Percentiles rank a stretch among this genome's conserved stretches.
Evolutionary conservation across 495 filamentous ascomycete species (phyloP).

Genomic region (Xylaria telfairii): DNA sequence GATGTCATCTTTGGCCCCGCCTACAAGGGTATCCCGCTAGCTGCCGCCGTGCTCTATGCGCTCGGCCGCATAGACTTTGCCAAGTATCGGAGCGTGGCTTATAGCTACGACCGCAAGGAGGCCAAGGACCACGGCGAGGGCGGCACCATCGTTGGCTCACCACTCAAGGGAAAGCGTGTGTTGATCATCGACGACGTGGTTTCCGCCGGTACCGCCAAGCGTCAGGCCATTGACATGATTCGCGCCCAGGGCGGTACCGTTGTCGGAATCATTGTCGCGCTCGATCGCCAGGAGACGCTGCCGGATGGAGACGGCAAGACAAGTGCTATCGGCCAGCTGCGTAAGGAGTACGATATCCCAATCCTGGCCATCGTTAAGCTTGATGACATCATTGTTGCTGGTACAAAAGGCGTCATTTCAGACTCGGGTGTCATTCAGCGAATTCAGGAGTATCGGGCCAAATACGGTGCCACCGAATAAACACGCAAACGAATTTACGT

Average conservation of each 20-base stretch:
- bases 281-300: constrained; percentile 88
- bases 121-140: constrained; percentile 94
- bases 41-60: constrained; percentile 71
- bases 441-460: constrained; percentile 78
- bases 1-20: constrained; percentile 84
- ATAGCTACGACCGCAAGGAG: constrained; percentile 95
- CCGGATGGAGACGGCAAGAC: constrained; percentile 60
- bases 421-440: constrained; percentile 67
- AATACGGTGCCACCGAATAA: constrained; percentile 71
- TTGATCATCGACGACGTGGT: constrained; percentile 96
- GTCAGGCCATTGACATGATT: constrained; percentile 88
- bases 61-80: constrained; percentile 66
- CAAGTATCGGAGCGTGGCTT: constrained; percentile 66
- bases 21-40: constrained; percentile 94
- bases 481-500: not conserved
- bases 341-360: constrained; percentile 67
- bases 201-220: constrained; percentile 90
- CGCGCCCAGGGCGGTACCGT: constrained; percentile 78
- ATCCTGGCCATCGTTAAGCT: constrained; percentile 66
- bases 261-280: constrained; percentile 82
- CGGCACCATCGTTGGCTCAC: constrained; percentile 86
- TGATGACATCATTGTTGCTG: constrained; percentile 79
- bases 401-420: constrained; percentile 55
- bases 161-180: constrained; percentile 80
- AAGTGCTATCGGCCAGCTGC: constrained; percentile 77